Conservation (phyloP, 768 basidiomycete genomes). For the Termitomyces sp. region DNA sequence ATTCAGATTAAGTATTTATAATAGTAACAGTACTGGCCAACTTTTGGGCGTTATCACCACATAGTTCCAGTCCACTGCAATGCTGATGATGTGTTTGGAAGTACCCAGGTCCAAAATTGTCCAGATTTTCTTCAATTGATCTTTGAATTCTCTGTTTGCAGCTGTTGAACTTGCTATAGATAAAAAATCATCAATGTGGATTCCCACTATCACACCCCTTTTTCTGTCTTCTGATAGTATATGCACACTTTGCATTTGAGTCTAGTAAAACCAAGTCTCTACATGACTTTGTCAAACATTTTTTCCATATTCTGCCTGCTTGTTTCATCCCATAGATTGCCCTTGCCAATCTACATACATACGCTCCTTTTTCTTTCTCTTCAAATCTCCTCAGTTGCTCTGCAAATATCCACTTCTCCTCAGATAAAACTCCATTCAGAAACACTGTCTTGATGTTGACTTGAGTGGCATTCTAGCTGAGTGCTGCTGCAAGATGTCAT, state of each 20-base stretch:
- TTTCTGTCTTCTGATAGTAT: conserved; percentile 12
- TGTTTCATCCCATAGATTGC: neutral
- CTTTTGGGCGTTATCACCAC: no score
- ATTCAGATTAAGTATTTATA: no score
- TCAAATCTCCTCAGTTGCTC: no score
- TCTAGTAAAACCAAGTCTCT: conserved; percentile 23
- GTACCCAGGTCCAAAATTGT: neutral
- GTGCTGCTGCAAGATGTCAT: conserved; percentile 19
- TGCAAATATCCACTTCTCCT: conserved; percentile 20
- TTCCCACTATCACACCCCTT: conserved; percentile 18
- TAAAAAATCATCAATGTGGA: neutral
- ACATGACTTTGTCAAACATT: conserved; percentile 16
- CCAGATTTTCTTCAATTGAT: neutral
- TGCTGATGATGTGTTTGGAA: neutral
- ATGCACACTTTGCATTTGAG: no score
- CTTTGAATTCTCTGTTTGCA: conserved; percentile 2
- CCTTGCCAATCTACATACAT: neutral
- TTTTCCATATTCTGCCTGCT: no score
- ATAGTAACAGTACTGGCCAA: no score
- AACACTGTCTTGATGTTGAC: no score
- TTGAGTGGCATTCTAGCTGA: conserved; percentile 31
- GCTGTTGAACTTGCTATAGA: neutral
- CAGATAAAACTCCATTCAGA: no score
- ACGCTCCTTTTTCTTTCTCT: conserved; percentile 2
- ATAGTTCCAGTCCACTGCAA: neutral